phyloP scores from a whole-genome alignment of 768 basidiomycete genomes.

The Suillus luteus region DNA sequence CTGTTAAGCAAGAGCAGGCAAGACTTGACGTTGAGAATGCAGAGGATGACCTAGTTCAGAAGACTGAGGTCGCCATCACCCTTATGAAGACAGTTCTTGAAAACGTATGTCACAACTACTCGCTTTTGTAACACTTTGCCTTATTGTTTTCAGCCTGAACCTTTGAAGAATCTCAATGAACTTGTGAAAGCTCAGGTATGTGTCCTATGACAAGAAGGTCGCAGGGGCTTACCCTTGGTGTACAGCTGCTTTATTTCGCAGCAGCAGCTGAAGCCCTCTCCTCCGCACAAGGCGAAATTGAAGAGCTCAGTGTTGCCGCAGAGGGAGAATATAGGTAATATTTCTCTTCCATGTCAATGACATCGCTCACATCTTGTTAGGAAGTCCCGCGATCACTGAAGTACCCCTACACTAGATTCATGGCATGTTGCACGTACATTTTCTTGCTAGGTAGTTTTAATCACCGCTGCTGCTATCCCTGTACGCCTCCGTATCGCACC shows the following conservation, averaged over 20 bases:
- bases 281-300: slow-evolving; percentile 87
- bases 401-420: slow-evolving; percentile 38
- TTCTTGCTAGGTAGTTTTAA: neutral
- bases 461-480: neutral
- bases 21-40: slow-evolving; percentile 91
- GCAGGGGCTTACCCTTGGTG: neutral
- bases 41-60: slow-evolving; percentile 95
- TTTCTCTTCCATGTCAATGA: slow-evolving; percentile 11
- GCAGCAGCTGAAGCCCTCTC: slow-evolving; percentile 79
- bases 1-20: slow-evolving; percentile 87
- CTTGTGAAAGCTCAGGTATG: slow-evolving; percentile 86
- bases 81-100: slow-evolving; percentile 98
- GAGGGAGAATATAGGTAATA: slow-evolving; percentile 90
- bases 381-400: slow-evolving; percentile 90
- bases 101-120: slow-evolving; percentile 64
- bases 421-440: slow-evolving; percentile 8
- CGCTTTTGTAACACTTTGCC: neutral
- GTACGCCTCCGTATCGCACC: neutral
- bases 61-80: slow-evolving; percentile 95
- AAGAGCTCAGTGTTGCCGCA: slow-evolving; percentile 89
- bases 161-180: slow-evolving; percentile 90
- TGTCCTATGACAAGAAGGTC: neutral
- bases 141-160: slow-evolving; percentile 73
- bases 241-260: slow-evolving; percentile 69
- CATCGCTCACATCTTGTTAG: slow-evolving; percentile 38